Evolutionary conservation across 148 eudicot genomes (phyloP).

Genomic region (Polygonum maritimum): DNA sequence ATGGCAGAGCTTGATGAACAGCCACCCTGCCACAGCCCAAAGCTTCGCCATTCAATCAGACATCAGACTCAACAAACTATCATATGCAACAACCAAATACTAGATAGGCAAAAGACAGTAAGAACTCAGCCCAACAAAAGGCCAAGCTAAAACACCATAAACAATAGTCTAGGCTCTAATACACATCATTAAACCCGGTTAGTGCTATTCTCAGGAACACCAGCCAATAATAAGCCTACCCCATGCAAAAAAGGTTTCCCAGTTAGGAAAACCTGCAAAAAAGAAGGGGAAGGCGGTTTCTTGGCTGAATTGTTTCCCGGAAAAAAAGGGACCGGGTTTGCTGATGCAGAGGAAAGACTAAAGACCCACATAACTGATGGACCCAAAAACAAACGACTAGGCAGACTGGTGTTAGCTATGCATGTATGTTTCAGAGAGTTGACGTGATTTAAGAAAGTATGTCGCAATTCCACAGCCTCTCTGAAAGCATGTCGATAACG

Average conservation of each 20-base stretch:
- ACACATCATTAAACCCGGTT: not conserved
- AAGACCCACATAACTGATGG: slow-evolving; percentile 37
- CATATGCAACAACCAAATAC: not conserved
- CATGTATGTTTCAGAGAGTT: slow-evolving; percentile 14
- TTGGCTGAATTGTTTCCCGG: slow-evolving; percentile 29
- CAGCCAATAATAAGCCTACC: slow-evolving; percentile 18
- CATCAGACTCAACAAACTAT: slow-evolving; percentile 1
- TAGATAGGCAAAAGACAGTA: not conserved
- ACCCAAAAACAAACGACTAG: slow-evolving; percentile 42
- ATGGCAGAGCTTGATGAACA: not conserved
- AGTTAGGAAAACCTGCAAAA: slow-evolving; percentile 37
- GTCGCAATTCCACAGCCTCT: slow-evolving; percentile 50
- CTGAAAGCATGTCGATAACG: slow-evolving; percentile 44
- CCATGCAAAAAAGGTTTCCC: slow-evolving; percentile 40
- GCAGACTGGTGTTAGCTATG: slow-evolving; percentile 14
- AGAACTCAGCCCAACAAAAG: not conserved
- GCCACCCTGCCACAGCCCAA: slow-evolving; percentile 2
- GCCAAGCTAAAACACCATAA: slow-evolving; percentile 9
- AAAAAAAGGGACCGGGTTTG: slow-evolving; percentile 33
- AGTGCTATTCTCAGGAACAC: slow-evolving; percentile 25
- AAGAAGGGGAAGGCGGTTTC: slow-evolving; percentile 21
- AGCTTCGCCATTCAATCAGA: not conserved
- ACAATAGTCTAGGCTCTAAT: slow-evolving; percentile 19
- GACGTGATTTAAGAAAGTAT: slow-evolving; percentile 37
- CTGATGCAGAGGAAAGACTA: slow-evolving; percentile 10